Evolutionary conservation across 768 basidiomycete genomes (phyloP).

Genomic region (Lepiota subincarnata): DNA sequence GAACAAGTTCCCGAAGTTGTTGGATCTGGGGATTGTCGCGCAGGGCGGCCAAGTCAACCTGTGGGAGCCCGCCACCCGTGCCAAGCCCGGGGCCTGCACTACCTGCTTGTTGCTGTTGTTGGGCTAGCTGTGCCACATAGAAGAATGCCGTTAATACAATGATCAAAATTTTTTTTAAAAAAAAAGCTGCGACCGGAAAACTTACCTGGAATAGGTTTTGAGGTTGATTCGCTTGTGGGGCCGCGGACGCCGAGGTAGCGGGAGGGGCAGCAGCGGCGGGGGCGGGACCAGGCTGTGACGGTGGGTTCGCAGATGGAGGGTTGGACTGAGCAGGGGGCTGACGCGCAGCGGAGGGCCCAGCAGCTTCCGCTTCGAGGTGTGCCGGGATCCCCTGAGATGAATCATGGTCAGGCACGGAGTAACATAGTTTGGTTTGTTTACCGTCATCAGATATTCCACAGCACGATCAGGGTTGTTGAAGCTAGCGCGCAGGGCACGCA

Average conservation of each 20-base stretch:
- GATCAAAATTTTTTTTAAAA: too few relatives aligned
- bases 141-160: too few relatives aligned
- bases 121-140: slow-evolving; percentile 50
- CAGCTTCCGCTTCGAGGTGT: slow-evolving; percentile 53
- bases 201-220: slow-evolving; percentile 87
- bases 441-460: slow-evolving; percentile 96
- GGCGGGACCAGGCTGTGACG: slow-evolving; percentile 35
- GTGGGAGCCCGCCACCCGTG: slow-evolving; percentile 28
- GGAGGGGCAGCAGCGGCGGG: slow-evolving; percentile 30
- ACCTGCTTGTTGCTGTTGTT: slow-evolving; percentile 60
- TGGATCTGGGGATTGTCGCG: slow-evolving; percentile 61
- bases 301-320: slow-evolving; percentile 22
- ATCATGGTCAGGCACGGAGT: slow-evolving; percentile 12
- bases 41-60: slow-evolving; percentile 48
- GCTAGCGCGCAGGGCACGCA: slow-evolving; percentile 83
- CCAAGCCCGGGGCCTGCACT: slow-evolving; percentile 28
- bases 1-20: slow-evolving; percentile 68
- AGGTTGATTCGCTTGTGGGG: slow-evolving; percentile 43
- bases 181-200: not conserved
- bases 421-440: slow-evolving; percentile 32
- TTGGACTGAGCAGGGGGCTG: slow-evolving; percentile 27
- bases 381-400: slow-evolving; percentile 70
- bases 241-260: slow-evolving; percentile 30
- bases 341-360: slow-evolving; percentile 23
- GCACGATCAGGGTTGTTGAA: slow-evolving; percentile 98